Percentiles rank a stretch among this genome's conserved stretches.
phyloP scores from a whole-genome alignment of 257 asterid genomes.

The Solanum appendiculatum region DNA sequence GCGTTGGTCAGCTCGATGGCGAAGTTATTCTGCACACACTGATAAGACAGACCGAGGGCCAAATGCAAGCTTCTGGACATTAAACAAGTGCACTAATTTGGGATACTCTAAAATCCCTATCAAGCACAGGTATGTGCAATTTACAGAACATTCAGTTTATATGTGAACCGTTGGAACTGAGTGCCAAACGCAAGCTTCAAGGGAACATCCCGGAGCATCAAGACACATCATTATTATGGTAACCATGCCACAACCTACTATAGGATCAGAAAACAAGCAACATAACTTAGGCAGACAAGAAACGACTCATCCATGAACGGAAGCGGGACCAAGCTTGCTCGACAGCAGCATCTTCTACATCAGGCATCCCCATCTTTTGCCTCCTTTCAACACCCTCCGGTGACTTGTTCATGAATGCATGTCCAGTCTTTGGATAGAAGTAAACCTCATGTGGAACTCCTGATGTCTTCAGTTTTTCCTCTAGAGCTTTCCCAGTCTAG shows the following conservation, averaged over 20 bases:
- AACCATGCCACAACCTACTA: background rate
- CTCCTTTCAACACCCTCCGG: conserved; percentile 67
- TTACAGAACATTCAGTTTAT: background rate
- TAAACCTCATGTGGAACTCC: conserved; percentile 72
- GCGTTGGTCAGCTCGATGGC: background rate
- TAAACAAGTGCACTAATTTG: background rate
- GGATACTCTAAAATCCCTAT: background rate
- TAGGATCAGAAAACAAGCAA: background rate
- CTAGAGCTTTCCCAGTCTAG: conserved; percentile 77
- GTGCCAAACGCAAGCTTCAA: background rate
- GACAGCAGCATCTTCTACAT: conserved; percentile 57
- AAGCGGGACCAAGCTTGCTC: conserved; percentile 87
- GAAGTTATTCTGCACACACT: background rate
- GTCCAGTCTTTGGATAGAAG: conserved; percentile 64
- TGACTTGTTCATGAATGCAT: conserved; percentile 91
- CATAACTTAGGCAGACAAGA: conserved; percentile 34
- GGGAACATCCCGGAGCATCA: background rate
- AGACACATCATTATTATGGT: background rate
- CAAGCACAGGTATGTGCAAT: background rate
- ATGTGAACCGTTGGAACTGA: background rate
- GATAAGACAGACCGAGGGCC: background rate
- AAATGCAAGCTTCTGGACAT: background rate
- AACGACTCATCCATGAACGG: conserved; percentile 68
- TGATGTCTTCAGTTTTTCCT: conserved; percentile 72
- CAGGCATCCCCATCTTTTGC: conserved; percentile 69